Evolutionary conservation across 2,329 filamentous ascomycete genomes (phyloP), one percentile per base, ranked within the genome.

Genomic region (Lecanosticta acicola): DNA sequence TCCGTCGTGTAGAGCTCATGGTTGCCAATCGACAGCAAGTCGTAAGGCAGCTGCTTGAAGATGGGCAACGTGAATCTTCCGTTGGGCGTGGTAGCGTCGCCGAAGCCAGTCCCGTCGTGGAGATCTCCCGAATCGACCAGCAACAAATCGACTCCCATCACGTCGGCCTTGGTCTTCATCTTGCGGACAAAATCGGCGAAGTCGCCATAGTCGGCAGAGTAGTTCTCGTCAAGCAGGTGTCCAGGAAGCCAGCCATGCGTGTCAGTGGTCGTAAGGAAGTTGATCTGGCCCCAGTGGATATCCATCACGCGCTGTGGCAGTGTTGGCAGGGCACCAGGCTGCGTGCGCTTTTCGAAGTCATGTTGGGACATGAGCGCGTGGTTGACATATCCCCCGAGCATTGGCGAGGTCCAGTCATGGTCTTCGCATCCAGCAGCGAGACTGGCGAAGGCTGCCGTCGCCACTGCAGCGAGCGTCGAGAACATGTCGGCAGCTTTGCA

Each of bases 161-260:
- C 68, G 16, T 68, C 66, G 3, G 80, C 80, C 55, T 75, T 78
- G 45, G 75, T 65, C 62, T 77, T 78, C 77, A 83, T 81, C 50
- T 74, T 74, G 40, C 71, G 72, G 10, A 75, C 71, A 57, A 83
- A 83, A 44, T 75, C 75, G 34, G 79, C 77, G 61, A 77, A 82
- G 60, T 84, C 80, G 18, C 80, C 80, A 78, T 79, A 83, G 58
- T 84, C 80, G 1, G 79, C 80, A 33, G 79, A 78, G 50, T 81
- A 37, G 57, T 80, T 81, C 55, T 72, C 68, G 63, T 83, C 77
- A 54, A 81, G 80, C 51, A 82, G 60, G 57, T 60, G 58, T 9
- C 56, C 59, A 8, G 58, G 56, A 3, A 81, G 68, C 79, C 79
- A 80, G 16, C 77, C 77, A 58, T 81, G 78, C 0, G 77, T 80